These are phyloP conservation scores for Ilex aquifolium DNA, from an alignment of 257 asterid genomes.

Conservation along the genomic window DNA sequence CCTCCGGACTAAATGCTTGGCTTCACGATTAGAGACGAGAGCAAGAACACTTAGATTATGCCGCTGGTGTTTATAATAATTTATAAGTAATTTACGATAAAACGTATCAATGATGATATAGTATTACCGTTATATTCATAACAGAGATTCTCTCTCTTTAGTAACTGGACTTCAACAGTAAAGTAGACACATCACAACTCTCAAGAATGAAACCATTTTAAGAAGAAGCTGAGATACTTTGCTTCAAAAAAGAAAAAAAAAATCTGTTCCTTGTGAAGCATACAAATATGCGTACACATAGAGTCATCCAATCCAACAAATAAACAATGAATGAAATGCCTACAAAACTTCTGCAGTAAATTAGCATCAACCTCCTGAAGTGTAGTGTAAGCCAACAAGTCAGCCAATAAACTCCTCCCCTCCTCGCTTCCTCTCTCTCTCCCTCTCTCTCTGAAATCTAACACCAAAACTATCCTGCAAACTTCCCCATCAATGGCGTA, in stretches of 20 bases:
- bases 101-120: too few relatives aligned
- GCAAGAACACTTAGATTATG: too few relatives aligned
- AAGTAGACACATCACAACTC: constrained; percentile 9
- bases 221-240: constrained; percentile 26
- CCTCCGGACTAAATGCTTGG: too few relatives aligned
- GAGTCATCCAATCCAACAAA: background rate
- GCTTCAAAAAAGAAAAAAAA: constrained; percentile 45
- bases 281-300: constrained; percentile 9
- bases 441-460: constrained; percentile 1
- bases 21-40: too few relatives aligned
- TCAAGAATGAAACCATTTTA: too few relatives aligned
- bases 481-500: constrained; percentile 61
- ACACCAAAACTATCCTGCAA: constrained; percentile 14
- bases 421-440: constrained; percentile 1
- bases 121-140: background rate
- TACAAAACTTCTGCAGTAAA: constrained; percentile 11
- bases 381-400: constrained; percentile 46
- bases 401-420: constrained; percentile 6
- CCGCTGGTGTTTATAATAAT: too few relatives aligned
- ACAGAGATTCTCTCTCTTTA: background rate
- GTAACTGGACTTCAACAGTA: background rate
- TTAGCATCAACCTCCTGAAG: constrained; percentile 23
- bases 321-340: background rate
- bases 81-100: too few relatives aligned
- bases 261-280: constrained; percentile 21